Evolutionary conservation across 495 filamentous ascomycete species (phyloP).

Genomic region (Bathelium albidoporum): DNA sequence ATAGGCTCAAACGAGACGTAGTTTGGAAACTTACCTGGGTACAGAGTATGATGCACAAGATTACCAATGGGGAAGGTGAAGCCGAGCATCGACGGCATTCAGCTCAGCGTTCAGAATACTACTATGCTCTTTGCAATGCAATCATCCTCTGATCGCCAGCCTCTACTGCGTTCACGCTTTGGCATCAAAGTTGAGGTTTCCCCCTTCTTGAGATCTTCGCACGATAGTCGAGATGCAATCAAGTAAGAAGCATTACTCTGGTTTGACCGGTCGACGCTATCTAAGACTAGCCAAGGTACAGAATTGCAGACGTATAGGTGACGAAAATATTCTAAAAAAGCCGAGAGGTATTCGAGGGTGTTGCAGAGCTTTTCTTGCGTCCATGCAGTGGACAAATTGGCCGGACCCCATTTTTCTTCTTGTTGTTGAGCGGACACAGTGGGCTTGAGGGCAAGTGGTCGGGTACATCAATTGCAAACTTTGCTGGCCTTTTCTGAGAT

Average conservation of each 20-base stretch:
- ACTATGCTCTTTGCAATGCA: neutral
- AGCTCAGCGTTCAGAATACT: too few species aligned
- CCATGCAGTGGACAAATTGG: slow-evolving; percentile 46
- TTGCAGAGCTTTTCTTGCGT: slow-evolving; percentile 14
- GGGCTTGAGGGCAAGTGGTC: slow-evolving; percentile 56
- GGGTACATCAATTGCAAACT: slow-evolving; percentile 47
- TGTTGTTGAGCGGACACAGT: slow-evolving; percentile 50
- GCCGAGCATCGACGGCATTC: too few species aligned
- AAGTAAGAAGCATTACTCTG: too few species aligned
- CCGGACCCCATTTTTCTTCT: slow-evolving; percentile 42
- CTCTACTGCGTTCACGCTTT: too few species aligned
- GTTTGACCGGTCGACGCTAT: neutral
- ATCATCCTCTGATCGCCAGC: neutral
- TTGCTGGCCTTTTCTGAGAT: neutral
- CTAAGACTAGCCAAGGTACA: neutral
- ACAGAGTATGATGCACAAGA: too few species aligned
- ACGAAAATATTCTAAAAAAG: neutral
- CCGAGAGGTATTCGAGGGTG: neutral
- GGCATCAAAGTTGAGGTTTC: neutral
- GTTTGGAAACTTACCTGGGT: too few species aligned
- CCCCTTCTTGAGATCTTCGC: too few species aligned
- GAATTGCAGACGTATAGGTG: neutral
- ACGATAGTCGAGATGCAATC: too few species aligned
- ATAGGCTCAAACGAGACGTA: too few species aligned
- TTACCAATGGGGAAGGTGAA: too few species aligned